phyloP scores from a whole-genome alignment of 371 early-diverging fungal genomes.

The Rhizopus delemar region DNA sequence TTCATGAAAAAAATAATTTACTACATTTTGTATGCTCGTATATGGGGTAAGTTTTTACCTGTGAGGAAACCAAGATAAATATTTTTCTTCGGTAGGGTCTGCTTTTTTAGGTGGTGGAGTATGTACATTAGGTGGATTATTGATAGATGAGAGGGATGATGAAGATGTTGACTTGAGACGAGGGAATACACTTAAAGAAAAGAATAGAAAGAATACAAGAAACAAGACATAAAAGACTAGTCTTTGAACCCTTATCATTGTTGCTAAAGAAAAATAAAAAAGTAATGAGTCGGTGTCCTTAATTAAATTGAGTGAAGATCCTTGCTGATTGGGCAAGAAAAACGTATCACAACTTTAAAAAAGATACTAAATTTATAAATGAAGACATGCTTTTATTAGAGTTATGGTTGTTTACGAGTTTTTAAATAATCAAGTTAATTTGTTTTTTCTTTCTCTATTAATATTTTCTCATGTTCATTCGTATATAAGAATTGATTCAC shows the following conservation, averaged over 20 bases:
- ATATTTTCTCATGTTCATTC: neutral
- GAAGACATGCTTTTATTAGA: neutral
- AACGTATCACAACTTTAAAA: too few relatives aligned
- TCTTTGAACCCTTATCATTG: constrained; percentile 26
- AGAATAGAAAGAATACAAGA: constrained; percentile 18
- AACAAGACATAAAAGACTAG: constrained; percentile 20
- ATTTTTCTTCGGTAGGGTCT: constrained; percentile 22
- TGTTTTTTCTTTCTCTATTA: neutral
- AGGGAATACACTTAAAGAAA: constrained; percentile 17
- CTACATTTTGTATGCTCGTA: neutral
- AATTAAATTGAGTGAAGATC: neutral
- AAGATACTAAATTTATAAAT: neutral
- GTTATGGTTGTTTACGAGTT: too few relatives aligned
- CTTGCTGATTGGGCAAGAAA: neutral
- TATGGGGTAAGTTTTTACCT: constrained; percentile 18
- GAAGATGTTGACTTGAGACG: constrained; percentile 11
- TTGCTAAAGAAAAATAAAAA: constrained; percentile 7
- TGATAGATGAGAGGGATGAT: neutral
- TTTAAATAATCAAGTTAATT: neutral
- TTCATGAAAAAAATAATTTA: neutral
- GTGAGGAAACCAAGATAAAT: constrained; percentile 37
- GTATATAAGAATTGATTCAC: constrained; percentile 63
- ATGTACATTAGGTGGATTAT: neutral
- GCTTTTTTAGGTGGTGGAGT: constrained; percentile 4
- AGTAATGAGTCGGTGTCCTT: neutral